These are phyloP conservation scores for Cicer arietinum DNA, from an alignment of 306 rosid genomes.

Conservation along the genomic window DNA sequence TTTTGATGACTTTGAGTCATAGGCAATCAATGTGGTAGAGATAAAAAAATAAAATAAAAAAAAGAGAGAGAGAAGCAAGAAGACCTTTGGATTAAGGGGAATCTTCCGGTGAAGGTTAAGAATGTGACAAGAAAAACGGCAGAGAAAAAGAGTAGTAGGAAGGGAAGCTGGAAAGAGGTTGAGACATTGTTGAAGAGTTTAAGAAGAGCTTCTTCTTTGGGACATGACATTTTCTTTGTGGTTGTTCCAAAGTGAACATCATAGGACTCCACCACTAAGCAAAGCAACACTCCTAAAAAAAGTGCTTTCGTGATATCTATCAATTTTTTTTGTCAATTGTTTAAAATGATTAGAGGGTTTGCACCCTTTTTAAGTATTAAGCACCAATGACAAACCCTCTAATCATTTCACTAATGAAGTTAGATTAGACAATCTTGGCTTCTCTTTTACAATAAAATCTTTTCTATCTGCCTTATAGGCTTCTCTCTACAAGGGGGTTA, in stretches of 20 bases:
- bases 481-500: too few species aligned
- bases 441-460: constrained; percentile 19
- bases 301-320: constrained; percentile 53
- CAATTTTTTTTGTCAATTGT: constrained; percentile 48
- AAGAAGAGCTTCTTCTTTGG: constrained; percentile 74
- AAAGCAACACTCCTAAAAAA: constrained; percentile 49
- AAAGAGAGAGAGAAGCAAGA: not conserved
- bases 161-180: constrained; percentile 59
- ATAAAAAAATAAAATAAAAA: not conserved
- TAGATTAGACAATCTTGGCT: constrained; percentile 29
- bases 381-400: constrained; percentile 26
- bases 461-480: not conserved
- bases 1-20: too few species aligned
- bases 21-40: not conserved
- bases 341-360: constrained; percentile 21
- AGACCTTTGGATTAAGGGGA: constrained; percentile 78
- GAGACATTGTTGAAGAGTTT: constrained; percentile 83
- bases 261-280: constrained; percentile 53
- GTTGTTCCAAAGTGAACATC: constrained; percentile 55
- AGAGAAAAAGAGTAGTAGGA: constrained; percentile 61
- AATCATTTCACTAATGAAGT: not conserved
- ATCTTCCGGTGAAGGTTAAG: constrained; percentile 69
- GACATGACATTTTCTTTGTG: constrained; percentile 72
- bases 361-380: constrained; percentile 27
- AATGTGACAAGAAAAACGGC: constrained; percentile 61